Evolutionary conservation across 306 rosid species (phyloP).

Genomic region (Quercus mongolica): DNA sequence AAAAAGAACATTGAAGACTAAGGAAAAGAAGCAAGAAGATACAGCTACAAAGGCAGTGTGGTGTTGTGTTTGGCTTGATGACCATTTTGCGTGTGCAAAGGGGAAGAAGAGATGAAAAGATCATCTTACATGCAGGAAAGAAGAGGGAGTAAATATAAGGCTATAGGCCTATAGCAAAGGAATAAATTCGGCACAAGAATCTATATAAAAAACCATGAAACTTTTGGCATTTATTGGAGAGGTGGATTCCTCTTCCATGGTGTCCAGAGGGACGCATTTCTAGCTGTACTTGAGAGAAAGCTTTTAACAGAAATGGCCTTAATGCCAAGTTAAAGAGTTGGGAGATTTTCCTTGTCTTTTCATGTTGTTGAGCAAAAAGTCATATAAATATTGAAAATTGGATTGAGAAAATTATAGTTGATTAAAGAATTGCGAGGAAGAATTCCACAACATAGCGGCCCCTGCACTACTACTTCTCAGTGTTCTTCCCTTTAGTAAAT

Average conservation of each 20-base stretch:
- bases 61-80: conserved; percentile 32
- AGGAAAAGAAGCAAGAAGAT: conserved; percentile 40
- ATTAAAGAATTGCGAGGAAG: conserved; percentile 26
- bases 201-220: conserved; percentile 36
- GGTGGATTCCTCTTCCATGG: conserved; percentile 36
- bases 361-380: conserved; percentile 18
- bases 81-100: conserved; percentile 37
- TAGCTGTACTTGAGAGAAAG: conserved; percentile 31
- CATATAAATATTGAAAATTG: conserved; percentile 24
- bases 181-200: conserved; percentile 67
- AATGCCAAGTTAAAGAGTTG: conserved; percentile 4
- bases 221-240: conserved; percentile 38
- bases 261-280: conserved; percentile 17
- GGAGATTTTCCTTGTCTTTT: conserved; percentile 15
- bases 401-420: not conserved
- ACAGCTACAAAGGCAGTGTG: conserved; percentile 20
- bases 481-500: not conserved
- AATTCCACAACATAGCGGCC: conserved; percentile 32
- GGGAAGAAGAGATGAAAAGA: conserved; percentile 25
- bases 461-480: conserved; percentile 27
- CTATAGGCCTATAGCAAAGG: conserved; percentile 34
- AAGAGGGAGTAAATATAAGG: conserved; percentile 25
- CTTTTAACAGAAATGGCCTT: conserved; percentile 37
- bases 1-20: conserved; percentile 37
- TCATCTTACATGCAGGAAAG: conserved; percentile 26